Conservation (phyloP, 768 basidiomycete genomes). For the Boletus rufocinnamomeus region DNA sequence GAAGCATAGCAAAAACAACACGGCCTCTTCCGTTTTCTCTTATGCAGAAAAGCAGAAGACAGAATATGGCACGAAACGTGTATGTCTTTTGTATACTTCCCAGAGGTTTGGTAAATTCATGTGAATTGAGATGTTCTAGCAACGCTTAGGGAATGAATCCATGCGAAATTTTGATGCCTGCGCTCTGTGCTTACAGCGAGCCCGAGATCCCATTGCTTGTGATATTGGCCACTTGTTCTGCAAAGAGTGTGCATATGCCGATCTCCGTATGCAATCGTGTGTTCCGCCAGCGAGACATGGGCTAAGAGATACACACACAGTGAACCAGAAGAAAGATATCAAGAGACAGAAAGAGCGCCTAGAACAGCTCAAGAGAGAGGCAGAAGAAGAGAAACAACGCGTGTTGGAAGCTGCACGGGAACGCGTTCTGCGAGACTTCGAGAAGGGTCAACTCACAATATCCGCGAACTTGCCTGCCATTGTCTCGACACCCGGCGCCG, state of each 20-base stretch:
- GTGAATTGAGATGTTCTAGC: slow-evolving; percentile 22
- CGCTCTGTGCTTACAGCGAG: slow-evolving; percentile 81
- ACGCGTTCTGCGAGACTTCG: slow-evolving; percentile 88
- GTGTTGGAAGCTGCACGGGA: slow-evolving; percentile 79
- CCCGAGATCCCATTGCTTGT: slow-evolving; percentile 83
- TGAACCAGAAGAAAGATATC: slow-evolving; percentile 89
- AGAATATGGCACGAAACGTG: slow-evolving; percentile 80
- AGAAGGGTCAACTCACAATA: slow-evolving; percentile 78
- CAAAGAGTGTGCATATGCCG: slow-evolving; percentile 90
- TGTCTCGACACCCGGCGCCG: slow-evolving; percentile 42
- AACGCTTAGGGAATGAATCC: slow-evolving; percentile 74
- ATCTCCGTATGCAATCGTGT: slow-evolving; percentile 60
- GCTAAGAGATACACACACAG: slow-evolving; percentile 40
- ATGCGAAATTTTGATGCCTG: slow-evolving; percentile 94
- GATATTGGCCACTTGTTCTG: slow-evolving; percentile 90
- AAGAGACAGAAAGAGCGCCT: slow-evolving; percentile 85
- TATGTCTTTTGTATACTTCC: slow-evolving; percentile 33
- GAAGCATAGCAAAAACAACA: slow-evolving; percentile 90
- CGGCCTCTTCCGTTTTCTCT: slow-evolving; percentile 85
- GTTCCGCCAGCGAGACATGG: slow-evolving; percentile 5
- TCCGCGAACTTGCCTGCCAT: slow-evolving; percentile 42
- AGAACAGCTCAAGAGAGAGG: slow-evolving; percentile 71
- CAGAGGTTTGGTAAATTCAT: neutral
- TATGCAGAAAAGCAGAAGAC: slow-evolving; percentile 84
- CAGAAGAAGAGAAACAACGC: slow-evolving; percentile 73